Conservation (phyloP, 1,284 basidiomycete species). For the Rhodotorula sp. region DNA sequence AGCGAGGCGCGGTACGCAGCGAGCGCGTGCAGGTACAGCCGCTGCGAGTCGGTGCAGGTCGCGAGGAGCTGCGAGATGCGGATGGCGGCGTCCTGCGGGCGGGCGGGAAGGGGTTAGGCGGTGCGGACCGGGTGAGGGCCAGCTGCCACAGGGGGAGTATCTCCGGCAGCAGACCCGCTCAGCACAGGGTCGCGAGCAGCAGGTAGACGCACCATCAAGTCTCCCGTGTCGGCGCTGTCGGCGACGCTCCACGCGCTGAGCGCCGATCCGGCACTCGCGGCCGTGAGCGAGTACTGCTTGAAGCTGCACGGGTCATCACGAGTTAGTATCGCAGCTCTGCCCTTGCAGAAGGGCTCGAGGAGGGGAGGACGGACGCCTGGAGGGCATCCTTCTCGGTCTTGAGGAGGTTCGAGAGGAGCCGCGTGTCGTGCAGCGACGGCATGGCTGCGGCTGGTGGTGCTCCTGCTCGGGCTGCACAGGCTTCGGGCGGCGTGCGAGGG, state of each 20-base stretch:
- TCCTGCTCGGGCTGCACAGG: background rate
- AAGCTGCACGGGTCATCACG: constrained; percentile 24
- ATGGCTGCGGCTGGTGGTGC: background rate
- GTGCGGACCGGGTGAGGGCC: background rate
- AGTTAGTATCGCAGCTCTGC: too few relatives aligned
- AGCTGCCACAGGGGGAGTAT: background rate
- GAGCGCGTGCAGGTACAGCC: constrained; percentile 51
- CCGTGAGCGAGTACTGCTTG: constrained; percentile 44
- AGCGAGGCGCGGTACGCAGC: constrained; percentile 51
- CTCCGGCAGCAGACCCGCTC: background rate
- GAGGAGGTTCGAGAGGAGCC: constrained; percentile 52
- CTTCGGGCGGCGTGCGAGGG: too few relatives aligned
- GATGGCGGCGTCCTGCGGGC: constrained; percentile 46
- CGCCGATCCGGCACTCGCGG: constrained; percentile 48
- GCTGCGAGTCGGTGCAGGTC: constrained; percentile 49
- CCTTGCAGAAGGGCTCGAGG: constrained; percentile 8
- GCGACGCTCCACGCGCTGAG: constrained; percentile 53
- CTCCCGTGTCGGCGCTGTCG: constrained; percentile 49
- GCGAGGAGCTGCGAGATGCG: constrained; percentile 49
- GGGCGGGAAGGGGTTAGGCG: background rate
- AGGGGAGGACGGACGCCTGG: constrained; percentile 40
- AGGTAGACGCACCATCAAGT: constrained; percentile 36
- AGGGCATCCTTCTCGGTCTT: constrained; percentile 50
- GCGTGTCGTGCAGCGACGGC: constrained; percentile 46
- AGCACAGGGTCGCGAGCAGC: too few relatives aligned